Evolutionary conservation across 768 basidiomycete genomes (phyloP).

Genomic region (Psilocybe tampanensis): DNA sequence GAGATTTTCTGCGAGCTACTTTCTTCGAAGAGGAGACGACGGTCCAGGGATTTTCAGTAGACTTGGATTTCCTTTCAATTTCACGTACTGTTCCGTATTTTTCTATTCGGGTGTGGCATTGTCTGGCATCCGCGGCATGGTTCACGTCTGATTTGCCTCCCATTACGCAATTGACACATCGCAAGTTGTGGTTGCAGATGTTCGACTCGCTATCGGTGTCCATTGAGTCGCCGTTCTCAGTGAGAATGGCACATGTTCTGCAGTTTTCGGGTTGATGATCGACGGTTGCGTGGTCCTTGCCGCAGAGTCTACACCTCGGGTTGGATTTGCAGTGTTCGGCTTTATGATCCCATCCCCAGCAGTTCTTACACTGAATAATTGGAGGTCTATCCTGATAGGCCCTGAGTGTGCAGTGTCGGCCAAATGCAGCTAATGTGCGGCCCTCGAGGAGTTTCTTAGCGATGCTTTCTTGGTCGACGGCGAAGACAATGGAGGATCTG

Average conservation of each 20-base stretch:
- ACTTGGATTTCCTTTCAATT: too few species aligned
- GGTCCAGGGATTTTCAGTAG: too few species aligned
- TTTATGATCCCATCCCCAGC: conserved; percentile 14
- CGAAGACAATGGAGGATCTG: conserved; percentile 12
- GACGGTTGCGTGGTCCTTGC: background rate
- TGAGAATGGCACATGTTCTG: background rate
- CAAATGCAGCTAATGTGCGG: conserved; percentile 11
- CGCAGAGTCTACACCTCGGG: conserved; percentile 5
- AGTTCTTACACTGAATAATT: conserved; percentile 17
- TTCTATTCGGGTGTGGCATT: too few species aligned
- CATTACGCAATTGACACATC: too few species aligned
- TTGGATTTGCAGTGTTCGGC: background rate
- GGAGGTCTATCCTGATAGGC: conserved; percentile 17
- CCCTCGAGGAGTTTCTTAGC: conserved; percentile 7
- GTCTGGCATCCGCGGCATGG: too few species aligned
- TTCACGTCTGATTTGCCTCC: too few species aligned
- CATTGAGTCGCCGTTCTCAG: background rate
- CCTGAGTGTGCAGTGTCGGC: conserved; percentile 14
- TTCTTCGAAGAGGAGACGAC: too few species aligned
- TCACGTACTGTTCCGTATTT: too few species aligned
- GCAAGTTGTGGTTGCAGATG: too few species aligned
- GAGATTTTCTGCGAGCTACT: too few species aligned
- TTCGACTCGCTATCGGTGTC: background rate
- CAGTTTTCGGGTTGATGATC: background rate
- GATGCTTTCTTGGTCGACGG: conserved; percentile 6